A percentile compares a stretch with the other conserved stretches of the same genome.
phyloP scores from a whole-genome alignment of 2,329 filamentous ascomycete genomes.

The Pseudocercospora cruenta region DNA sequence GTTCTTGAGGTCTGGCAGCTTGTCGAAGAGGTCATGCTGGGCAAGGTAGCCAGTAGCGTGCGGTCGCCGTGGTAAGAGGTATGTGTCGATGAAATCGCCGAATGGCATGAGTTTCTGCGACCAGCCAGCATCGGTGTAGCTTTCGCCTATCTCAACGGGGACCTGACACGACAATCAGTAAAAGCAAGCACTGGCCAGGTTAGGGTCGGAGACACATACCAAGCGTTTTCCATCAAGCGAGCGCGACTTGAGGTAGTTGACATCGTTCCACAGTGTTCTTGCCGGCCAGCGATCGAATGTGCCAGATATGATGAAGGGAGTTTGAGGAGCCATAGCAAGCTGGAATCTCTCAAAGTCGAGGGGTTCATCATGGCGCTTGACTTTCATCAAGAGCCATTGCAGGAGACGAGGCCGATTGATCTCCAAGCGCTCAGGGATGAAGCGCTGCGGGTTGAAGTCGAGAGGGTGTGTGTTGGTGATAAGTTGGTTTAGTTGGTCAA shows the following conservation, averaged over 20 bases:
- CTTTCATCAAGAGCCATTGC: constrained; percentile 1
- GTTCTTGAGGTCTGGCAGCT: constrained; percentile 74
- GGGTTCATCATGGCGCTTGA: constrained; percentile 16
- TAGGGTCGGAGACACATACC: constrained; percentile 48
- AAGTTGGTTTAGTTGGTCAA: constrained; percentile 52
- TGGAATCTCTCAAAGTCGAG: constrained; percentile 36
- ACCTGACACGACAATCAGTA: constrained; percentile 57
- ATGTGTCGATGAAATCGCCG: constrained; percentile 65
- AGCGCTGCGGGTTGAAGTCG: neutral
- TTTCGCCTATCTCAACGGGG: constrained; percentile 67
- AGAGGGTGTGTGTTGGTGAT: constrained; percentile 7
- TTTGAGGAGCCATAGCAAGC: constrained; percentile 23
- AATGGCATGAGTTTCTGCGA: constrained; percentile 80
- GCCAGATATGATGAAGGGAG: constrained; percentile 71
- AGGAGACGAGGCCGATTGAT: constrained; percentile 19
- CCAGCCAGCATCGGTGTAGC: constrained; percentile 86
- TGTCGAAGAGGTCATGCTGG: constrained; percentile 83
- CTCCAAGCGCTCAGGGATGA: constrained; percentile 15
- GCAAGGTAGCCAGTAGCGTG: constrained; percentile 74
- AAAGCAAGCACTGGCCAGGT: too few species aligned
- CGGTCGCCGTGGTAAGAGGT: constrained; percentile 53
- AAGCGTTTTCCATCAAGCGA: constrained; percentile 78
- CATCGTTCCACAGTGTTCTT: constrained; percentile 72
- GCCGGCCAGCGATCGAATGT: constrained; percentile 77
- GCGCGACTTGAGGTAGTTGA: constrained; percentile 70